Base-by-base conservation (phyloP, 2,329 filamentous ascomycete species). In the Fusarium marasasianum region DNA sequence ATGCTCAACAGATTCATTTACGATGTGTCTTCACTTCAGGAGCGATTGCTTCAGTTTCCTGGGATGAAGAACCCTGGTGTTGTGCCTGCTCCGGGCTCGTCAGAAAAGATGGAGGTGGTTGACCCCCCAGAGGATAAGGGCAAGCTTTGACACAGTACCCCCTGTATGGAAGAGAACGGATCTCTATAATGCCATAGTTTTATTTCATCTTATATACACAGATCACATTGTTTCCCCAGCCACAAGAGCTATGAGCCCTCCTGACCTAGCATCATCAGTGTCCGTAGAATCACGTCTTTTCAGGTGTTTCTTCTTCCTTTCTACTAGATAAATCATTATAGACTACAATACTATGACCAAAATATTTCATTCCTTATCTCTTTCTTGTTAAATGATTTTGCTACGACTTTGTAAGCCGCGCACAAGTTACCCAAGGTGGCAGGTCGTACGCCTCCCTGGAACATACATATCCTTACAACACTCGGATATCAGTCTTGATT, bases 1-100 rank as follows among this genome's bases (percentile, higher is more conserved):
- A 66, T 73, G 56, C 57, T 76, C 11, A 33, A 54, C 1, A 51
- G 43, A 20, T 76, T 67, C 33, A 57, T 76, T 31, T 55, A 73
- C 13, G 68, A 76, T 33, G 60, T 47, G 0, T 66, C 50, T 6
- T 68, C 66, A 3, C 17, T 73, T 14, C 72, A 75, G 22, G 69
- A 73, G 26, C 56, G 59, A 1, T 61, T 76, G 1, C 29, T 73
- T 14, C 54, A 63, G 24, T 8, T 18, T 8, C 10, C 40, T n/a
- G 13, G 10, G 3, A 1, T 3, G 5, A 20, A 24, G 0, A 6
- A 15, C 9, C 14, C 41, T 17, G 1, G 22, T 7, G 5, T 6
- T 11, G 2, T 8, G 13, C 26, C 24, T 18, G 10, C n/a, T 3
- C 7, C 13, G 15, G 26, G 8, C 26, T n/a, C 3, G 15, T 10